A percentile compares a stretch with the other conserved stretches of the same genome.
These are phyloP conservation scores for Tripterygium wilfordii DNA, from an alignment of 177 flowering plant species.

Conservation along the genomic window DNA sequence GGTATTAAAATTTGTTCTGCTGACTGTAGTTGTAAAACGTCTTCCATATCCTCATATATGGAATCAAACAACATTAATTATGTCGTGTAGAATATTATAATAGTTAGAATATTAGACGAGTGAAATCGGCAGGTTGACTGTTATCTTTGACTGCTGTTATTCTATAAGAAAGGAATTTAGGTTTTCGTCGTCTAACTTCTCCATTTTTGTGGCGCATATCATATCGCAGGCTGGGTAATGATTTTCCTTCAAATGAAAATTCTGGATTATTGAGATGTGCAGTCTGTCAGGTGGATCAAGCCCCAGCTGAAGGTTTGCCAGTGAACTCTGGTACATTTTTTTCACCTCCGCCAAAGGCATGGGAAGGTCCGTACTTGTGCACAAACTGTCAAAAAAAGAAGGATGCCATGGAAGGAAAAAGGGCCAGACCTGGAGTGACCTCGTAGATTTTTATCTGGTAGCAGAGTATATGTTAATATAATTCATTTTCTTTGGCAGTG, in stretches of 20 bases:
- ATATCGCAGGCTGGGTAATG: slow-evolving; percentile 67
- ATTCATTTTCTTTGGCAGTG: slow-evolving; percentile 23
- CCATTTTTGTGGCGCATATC: background rate
- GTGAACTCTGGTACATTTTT: slow-evolving; percentile 48
- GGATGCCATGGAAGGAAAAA: slow-evolving; percentile 99
- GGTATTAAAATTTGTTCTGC: too few species aligned
- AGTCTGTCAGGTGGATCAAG: slow-evolving; percentile 75
- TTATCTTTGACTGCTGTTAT: too few species aligned
- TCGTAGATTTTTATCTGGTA: slow-evolving; percentile 24
- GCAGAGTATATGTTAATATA: slow-evolving; percentile 10
- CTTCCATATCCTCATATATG: too few species aligned
- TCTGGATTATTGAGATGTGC: slow-evolving; percentile 70
- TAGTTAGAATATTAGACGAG: too few species aligned
- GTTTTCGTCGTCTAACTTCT: too few species aligned
- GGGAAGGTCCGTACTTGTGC: slow-evolving; percentile 91
- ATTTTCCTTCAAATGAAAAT: slow-evolving; percentile 35
- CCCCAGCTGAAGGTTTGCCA: slow-evolving; percentile 45
- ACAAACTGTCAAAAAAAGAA: slow-evolving; percentile 66
- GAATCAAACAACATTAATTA: too few species aligned
- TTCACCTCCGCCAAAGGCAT: slow-evolving; percentile 61
- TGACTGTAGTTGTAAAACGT: too few species aligned
- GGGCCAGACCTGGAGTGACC: slow-evolving; percentile 37
- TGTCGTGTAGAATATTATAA: too few species aligned
- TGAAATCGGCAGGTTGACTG: too few species aligned
- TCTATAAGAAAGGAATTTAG: too few species aligned